Conservation (phyloP, 495 filamentous ascomycete genomes). For the Lindgomyces ingoldianus region DNA sequence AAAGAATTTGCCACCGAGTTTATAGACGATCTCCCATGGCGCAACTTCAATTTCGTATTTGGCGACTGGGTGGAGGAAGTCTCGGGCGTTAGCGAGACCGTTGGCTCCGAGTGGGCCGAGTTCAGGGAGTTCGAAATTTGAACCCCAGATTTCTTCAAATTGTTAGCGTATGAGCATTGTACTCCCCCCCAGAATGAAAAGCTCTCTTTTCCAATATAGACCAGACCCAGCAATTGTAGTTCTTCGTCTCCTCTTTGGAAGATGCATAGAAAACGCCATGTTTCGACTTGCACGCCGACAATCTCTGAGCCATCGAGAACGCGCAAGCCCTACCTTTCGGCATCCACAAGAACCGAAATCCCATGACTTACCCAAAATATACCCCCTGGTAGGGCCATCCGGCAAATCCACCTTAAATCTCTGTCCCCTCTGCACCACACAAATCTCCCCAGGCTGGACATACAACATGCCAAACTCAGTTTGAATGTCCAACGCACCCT, state of each 20-base stretch:
- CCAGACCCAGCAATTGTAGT: no score
- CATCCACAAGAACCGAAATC: neutral
- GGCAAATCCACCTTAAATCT: slow-evolving; percentile 52
- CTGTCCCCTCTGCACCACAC: slow-evolving; percentile 52
- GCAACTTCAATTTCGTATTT: slow-evolving; percentile 48
- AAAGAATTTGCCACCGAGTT: slow-evolving; percentile 56
- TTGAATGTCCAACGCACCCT: slow-evolving; percentile 53
- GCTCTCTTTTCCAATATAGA: no score
- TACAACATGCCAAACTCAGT: slow-evolving; percentile 53
- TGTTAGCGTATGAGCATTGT: neutral
- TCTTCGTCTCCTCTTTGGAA: no score
- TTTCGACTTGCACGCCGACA: neutral
- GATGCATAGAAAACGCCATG: no score
- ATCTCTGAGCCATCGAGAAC: neutral
- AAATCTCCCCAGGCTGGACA: slow-evolving; percentile 54
- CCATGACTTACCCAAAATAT: slow-evolving; percentile 42
- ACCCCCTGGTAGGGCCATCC: slow-evolving; percentile 52
- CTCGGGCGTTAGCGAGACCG: slow-evolving; percentile 53
- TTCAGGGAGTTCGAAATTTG: slow-evolving; percentile 53
- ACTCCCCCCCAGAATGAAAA: no score
- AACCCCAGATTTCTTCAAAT: slow-evolving; percentile 52
- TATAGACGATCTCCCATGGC: slow-evolving; percentile 54
- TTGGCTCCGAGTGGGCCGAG: slow-evolving; percentile 55
- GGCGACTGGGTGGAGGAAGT: slow-evolving; percentile 52
- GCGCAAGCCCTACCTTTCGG: neutral